phyloP scores from a whole-genome alignment of 2,329 filamentous ascomycete species.

The Ophiostoma montium region DNA sequence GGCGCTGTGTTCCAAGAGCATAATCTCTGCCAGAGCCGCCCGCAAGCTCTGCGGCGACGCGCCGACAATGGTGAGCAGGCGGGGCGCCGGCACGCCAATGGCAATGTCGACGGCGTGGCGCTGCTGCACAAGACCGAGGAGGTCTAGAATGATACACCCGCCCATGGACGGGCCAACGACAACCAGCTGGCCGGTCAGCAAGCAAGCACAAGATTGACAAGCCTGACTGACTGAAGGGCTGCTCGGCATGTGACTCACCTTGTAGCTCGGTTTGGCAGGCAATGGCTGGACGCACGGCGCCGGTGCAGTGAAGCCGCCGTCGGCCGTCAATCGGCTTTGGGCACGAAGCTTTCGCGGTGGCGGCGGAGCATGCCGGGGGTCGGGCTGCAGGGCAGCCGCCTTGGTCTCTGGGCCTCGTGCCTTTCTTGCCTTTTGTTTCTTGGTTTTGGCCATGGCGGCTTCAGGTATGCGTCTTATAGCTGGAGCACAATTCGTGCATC shows the following conservation, averaged over 20 bases:
- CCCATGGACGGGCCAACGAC: background rate
- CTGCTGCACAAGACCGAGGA: slow-evolving; percentile 2
- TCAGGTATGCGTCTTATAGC: too few species aligned
- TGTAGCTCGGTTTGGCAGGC: background rate
- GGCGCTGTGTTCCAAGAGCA: background rate
- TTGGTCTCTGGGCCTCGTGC: too few species aligned
- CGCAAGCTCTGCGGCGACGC: background rate
- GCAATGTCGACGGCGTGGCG: slow-evolving; percentile 1
- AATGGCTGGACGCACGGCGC: background rate
- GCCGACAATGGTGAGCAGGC: slow-evolving; percentile 12
- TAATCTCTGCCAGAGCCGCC: background rate
- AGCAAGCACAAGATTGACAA: background rate
- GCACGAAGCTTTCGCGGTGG: too few species aligned
- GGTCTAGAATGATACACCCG: background rate
- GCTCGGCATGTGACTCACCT: background rate
- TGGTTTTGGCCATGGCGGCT: too few species aligned
- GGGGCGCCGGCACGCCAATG: slow-evolving; percentile 20
- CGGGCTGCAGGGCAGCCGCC: too few species aligned
- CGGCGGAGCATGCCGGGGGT: too few species aligned
- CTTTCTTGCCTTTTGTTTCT: too few species aligned
- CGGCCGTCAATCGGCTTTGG: too few species aligned
- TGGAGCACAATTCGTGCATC: too few species aligned
- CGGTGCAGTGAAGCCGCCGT: too few species aligned
- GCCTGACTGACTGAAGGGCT: too few species aligned
- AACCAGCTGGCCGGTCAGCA: background rate